Evolutionary conservation across 306 rosid genomes (phyloP), one percentile per base, ranked within the genome.

Genomic region (Medicago ruthenica): DNA sequence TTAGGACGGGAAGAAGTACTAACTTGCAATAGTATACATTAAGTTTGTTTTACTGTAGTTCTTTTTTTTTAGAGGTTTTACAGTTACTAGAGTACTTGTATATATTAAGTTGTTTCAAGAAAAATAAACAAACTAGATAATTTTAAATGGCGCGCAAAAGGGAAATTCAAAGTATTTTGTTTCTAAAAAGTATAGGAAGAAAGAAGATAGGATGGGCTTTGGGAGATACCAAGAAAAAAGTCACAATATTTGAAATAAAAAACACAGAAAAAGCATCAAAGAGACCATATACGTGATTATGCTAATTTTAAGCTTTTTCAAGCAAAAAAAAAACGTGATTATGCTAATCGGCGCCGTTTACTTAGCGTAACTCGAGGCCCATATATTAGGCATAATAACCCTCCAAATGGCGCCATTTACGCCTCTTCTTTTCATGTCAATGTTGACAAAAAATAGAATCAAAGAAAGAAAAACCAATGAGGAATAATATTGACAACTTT

Each of bases 371-470:
- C 81, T 55, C 36, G 51, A 74, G 93, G 90, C 24, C n/a, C 62
- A 41, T 71, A 12, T 59, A 22, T 55, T 72, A 40, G 20, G n/a
- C 14, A 39, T 14, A 5, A 1, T 16, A 48, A 14, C 71, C 51
- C 53, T 62, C 36, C 48, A 80, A 86, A 50, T 79, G 58, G 83
- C 93, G 83, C 83, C 87, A 83, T 83, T 87, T 44, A 76, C 93
- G 96, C 88, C 91, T 82, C 72, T 74, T 83, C 83, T 79, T 84
- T 83, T 77, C 77, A 69, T 59, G 48, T 5, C 10, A 48, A 58
- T 64, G 24, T 77, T 65, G 78, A 66, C 70, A 72, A 77, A 83
- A 75, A 18, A 53, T 41, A 51, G 27, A 50, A 16, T 1, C 34
- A 70, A 1, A 13, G 14, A 45, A 45, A 4, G n/a, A 4, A 45